These are phyloP conservation scores for Cucurbitaria berberidis DNA, from an alignment of 2,329 filamentous ascomycete genomes.

Conservation along the genomic window DNA sequence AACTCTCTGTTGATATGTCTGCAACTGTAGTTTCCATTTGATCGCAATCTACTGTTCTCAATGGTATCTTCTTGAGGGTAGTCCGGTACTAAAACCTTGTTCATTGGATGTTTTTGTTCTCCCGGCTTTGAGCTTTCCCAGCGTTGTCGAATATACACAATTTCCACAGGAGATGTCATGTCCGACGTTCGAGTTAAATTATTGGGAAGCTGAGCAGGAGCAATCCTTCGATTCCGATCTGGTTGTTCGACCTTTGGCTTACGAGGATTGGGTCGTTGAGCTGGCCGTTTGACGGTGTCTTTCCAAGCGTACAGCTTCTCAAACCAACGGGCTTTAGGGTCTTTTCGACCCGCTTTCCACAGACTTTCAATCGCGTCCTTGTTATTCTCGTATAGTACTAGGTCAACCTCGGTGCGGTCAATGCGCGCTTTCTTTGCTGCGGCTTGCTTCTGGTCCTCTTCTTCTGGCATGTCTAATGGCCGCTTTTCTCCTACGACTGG, in stretches of 20 bases:
- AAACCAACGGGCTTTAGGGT: not conserved
- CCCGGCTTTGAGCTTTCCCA: not conserved
- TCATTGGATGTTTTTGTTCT: not conserved
- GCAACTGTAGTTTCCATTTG: slow-evolving; percentile 2
- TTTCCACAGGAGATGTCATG: not conserved
- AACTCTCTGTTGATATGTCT: not conserved
- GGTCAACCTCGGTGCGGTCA: not conserved
- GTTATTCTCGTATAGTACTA: not conserved
- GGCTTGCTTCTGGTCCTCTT: not conserved
- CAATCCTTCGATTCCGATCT: not conserved
- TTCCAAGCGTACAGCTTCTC: not conserved
- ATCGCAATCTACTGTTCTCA: not conserved
- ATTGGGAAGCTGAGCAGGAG: not conserved
- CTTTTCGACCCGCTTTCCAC: not conserved
- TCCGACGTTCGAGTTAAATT: not conserved
- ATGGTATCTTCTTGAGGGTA: not conserved
- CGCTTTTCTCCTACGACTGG: not conserved
- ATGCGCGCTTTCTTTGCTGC: not conserved
- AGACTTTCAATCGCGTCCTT: not conserved
- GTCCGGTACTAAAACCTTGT: not conserved
- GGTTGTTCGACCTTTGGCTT: too few relatives aligned
- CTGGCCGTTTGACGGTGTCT: not conserved
- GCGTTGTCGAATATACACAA: not conserved
- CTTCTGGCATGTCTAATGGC: not conserved
- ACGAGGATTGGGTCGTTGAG: too few relatives aligned